Percentiles rank a stretch among this genome's conserved stretches.
These are phyloP conservation scores for Seiridium unicorne DNA, from an alignment of 2,329 filamentous ascomycete genomes.

Conservation along the genomic window DNA sequence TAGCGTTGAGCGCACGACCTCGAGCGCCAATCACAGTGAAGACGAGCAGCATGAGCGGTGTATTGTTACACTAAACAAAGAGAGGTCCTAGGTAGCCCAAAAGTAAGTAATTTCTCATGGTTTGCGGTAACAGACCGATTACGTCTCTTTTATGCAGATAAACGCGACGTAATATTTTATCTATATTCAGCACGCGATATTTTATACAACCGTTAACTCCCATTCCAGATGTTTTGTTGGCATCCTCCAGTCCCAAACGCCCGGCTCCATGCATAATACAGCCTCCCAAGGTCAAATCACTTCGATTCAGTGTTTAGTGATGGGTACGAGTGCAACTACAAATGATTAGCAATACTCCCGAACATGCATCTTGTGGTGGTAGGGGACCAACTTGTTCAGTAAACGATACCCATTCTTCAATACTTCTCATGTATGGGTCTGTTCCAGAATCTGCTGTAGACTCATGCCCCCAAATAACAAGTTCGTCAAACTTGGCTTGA, in stretches of 20 bases:
- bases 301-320: neutral
- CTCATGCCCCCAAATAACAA: slow-evolving; percentile 87
- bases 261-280: neutral
- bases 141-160: no score
- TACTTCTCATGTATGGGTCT: slow-evolving; percentile 71
- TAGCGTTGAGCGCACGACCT: no score
- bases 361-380: neutral
- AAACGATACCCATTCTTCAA: slow-evolving; percentile 79
- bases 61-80: no score
- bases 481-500: slow-evolving; percentile 67
- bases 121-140: no score
- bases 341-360: neutral
- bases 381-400: slow-evolving; percentile 59
- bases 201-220: no score
- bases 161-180: no score
- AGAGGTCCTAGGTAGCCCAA: no score
- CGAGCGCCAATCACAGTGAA: no score
- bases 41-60: no score
- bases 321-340: slow-evolving; percentile 31
- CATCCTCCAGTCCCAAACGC: neutral
- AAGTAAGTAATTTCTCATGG: no score
- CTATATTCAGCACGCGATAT: no score
- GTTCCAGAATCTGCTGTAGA: slow-evolving; percentile 54
- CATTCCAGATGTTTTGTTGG: no score
- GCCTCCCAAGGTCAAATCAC: neutral